Evolutionary conservation across 495 filamentous ascomycete species (phyloP), one percentile per base, ranked within the genome.

Genomic region (Daldinia grandis): DNA sequence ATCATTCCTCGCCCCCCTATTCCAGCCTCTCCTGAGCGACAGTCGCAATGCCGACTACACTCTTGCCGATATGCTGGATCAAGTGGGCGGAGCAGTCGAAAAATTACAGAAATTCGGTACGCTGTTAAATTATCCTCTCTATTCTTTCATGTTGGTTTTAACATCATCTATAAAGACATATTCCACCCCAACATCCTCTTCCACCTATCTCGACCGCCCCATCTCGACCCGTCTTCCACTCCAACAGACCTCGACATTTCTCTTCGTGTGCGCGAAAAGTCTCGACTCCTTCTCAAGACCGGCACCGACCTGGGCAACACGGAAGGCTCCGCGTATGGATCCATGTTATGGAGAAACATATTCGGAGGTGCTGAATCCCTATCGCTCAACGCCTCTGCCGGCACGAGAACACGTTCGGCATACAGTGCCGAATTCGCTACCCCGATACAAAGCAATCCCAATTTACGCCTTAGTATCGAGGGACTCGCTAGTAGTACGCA

Each of bases 291-390:
- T 33, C 83, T 97, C 76, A 95, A 93, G 80, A 97, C 94, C 2
- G 95, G 95, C 33, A 98, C 95, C 5, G 94, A 97, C 73, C 82
- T 96, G 27, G 95, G 96, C 58, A 94, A 94, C 73, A 85, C 91
- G 12, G 96, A 98, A 78, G 96, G 94, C 15, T 94, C 92, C 3
- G 95, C 95, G 1, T 97, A 97, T 77, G 87, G 91, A 61, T 92
- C 94, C 60, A 84, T 91, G 30, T 84, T 92, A 12, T 88, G 91
- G 78, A 90, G 96, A 53, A 99, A 99, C 80, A 86, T 99, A 44
- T 94, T 98, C 74, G 95, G 95, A 40, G 96, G 96, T 27, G 94
- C 95, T 15, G 95, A 99, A 80, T 89, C 87, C n/a, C 78, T 98
- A 61, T 83, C 82, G 4, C 78, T 96, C 50, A 93, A 95, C 74